Conservation (phyloP, 768 basidiomycete species). For the Boletus speciosus region DNA sequence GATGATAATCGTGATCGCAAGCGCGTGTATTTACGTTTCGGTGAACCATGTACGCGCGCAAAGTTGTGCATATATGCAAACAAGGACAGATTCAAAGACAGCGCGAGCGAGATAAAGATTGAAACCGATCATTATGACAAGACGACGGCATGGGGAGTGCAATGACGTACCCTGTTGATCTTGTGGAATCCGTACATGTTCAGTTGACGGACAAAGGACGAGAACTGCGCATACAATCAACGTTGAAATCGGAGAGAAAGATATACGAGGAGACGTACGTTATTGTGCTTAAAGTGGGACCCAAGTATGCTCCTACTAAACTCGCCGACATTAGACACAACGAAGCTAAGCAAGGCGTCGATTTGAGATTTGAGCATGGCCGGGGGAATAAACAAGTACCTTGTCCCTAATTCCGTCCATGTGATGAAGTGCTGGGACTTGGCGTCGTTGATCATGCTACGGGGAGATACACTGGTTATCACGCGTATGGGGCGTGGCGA, state of each 20-base stretch:
- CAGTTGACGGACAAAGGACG: constrained; percentile 89
- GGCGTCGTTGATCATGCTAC: constrained; percentile 82
- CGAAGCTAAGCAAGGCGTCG: constrained; percentile 46
- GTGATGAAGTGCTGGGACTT: constrained; percentile 77
- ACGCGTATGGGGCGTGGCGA: not conserved
- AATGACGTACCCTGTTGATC: constrained; percentile 69
- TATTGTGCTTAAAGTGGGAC: constrained; percentile 88
- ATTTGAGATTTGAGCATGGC: not conserved
- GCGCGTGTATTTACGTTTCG: not conserved
- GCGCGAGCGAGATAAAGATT: not conserved
- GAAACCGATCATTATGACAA: constrained; percentile 11
- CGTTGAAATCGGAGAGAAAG: constrained; percentile 1
- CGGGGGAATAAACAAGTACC: constrained; percentile 27
- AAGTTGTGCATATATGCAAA: constrained; percentile 5
- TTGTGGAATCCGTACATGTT: constrained; percentile 98
- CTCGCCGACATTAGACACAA: constrained; percentile 82
- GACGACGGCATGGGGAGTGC: not conserved
- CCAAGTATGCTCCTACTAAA: constrained; percentile 83
- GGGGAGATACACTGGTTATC: not conserved
- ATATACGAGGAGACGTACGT: constrained; percentile 47
- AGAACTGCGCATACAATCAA: constrained; percentile 54
- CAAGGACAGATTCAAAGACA: not conserved
- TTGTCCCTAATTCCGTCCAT: constrained; percentile 81
- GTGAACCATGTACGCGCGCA: constrained; percentile 1
- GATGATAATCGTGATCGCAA: not conserved